Conservation (phyloP, 495 filamentous ascomycete species). For the Cladorrhinum samala region DNA sequence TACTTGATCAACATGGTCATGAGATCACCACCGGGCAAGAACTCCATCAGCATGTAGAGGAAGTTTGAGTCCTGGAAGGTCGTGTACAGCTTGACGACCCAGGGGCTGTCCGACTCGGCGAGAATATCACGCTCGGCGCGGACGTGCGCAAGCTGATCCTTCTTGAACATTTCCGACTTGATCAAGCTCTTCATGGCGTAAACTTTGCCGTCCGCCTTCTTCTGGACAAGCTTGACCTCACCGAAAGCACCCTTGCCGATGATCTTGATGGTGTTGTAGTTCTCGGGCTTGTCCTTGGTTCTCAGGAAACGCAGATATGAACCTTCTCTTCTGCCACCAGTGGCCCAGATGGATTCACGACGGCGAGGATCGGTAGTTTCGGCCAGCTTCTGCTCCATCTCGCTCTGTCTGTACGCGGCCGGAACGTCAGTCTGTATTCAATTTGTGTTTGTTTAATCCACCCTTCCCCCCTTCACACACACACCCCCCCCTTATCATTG, state of each 20-base stretch:
- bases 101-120: conserved; percentile 96
- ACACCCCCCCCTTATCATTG: no score
- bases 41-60: conserved; percentile 99
- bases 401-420: conserved; percentile 84
- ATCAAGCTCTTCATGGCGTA: conserved; percentile 97
- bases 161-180: conserved; percentile 99
- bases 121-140: conserved; percentile 96
- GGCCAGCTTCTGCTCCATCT: conserved; percentile 76
- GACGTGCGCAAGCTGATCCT: conserved; percentile 98
- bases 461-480: no score
- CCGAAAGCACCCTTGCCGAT: conserved; percentile 99
- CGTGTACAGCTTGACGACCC: conserved; percentile 96
- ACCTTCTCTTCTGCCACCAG: conserved; percentile 75
- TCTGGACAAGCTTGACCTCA: conserved; percentile 93
- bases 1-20: conserved; percentile 99
- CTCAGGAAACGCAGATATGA: conserved; percentile 90
- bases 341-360: conserved; percentile 68
- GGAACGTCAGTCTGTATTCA: no score
- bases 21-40: conserved; percentile 92
- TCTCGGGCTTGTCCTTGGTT: conserved; percentile 82
- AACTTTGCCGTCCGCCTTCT: conserved; percentile 93
- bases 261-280: conserved; percentile 93
- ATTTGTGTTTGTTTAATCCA: no score
- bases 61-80: conserved; percentile 96
- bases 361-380: conserved; percentile 66